A percentile compares a stretch with the other conserved stretches of the same genome.
Evolutionary conservation across 805 yeast species (phyloP).

Genomic region (Candida orba): DNA sequence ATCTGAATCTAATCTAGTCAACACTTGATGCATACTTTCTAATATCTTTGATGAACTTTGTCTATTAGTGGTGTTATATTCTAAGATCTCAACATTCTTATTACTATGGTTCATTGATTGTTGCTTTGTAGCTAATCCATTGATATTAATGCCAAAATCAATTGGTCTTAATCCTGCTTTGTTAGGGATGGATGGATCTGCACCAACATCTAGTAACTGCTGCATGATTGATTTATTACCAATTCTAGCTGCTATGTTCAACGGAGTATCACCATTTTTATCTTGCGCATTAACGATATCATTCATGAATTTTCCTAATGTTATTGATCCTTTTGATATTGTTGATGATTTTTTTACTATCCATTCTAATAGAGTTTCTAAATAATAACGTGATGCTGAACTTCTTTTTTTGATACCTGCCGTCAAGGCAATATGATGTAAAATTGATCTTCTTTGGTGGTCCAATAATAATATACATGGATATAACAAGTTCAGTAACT

Average conservation of each 20-base stretch:
- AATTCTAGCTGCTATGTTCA: conserved; percentile 86
- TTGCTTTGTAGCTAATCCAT: conserved; percentile 12
- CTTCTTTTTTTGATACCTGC: conserved; percentile 72
- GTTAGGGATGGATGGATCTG: conserved; percentile 71
- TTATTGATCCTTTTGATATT: conserved; percentile 38
- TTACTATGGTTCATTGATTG: background rate
- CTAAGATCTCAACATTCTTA: conserved; percentile 11
- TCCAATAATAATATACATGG: conserved; percentile 67
- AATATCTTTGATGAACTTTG: conserved; percentile 33
- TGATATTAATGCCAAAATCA: conserved; percentile 71
- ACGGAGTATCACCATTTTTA: conserved; percentile 88
- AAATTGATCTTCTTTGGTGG: conserved; percentile 64
- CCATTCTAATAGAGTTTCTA: conserved; percentile 72
- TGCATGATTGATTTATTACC: conserved; percentile 78
- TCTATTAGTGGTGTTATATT: background rate
- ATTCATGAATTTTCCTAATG: conserved; percentile 52
- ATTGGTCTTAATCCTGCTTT: conserved; percentile 80
- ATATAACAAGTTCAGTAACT: conserved; percentile 62
- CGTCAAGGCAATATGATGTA: conserved; percentile 81
- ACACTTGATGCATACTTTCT: conserved; percentile 43
- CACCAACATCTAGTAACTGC: conserved; percentile 80
- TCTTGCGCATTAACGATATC: conserved; percentile 85
- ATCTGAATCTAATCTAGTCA: conserved; percentile 46
- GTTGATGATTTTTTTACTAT: conserved; percentile 49
- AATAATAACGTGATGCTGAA: conserved; percentile 65